Evolutionary conservation across 2,329 filamentous ascomycete genomes (phyloP).

Genomic region (Beauveria sp.): DNA sequence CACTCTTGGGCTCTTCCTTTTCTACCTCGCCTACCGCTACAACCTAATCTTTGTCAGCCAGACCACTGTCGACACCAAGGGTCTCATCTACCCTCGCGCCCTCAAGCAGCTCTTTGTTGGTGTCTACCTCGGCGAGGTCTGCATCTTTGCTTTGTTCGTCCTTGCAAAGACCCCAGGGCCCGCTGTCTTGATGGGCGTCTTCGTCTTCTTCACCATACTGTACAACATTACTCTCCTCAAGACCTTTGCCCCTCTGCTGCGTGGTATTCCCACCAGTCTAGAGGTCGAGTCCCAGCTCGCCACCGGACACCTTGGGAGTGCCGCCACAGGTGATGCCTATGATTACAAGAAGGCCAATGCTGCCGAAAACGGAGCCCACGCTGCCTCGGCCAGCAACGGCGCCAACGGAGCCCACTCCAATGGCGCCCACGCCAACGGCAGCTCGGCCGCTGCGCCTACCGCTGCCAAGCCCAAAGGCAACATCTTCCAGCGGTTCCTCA

Average conservation of each 20-base stretch:
- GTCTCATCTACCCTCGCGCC: constrained; percentile 78
- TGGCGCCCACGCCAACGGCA: constrained; percentile 21
- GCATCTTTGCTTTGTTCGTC: constrained; percentile 73
- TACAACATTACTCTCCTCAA: constrained; percentile 67
- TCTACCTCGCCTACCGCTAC: constrained; percentile 82
- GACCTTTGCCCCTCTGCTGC: constrained; percentile 63
- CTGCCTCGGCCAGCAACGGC: constrained; percentile 11
- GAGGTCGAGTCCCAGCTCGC: constrained; percentile 30
- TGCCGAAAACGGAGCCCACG: constrained; percentile 10
- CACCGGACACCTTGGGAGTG: constrained; percentile 8
- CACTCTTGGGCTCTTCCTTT: constrained; percentile 64
- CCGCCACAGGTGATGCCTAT: constrained; percentile 19
- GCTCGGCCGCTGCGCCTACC: constrained; percentile 17
- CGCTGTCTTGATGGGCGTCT: constrained; percentile 65
- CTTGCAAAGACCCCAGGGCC: constrained; percentile 62
- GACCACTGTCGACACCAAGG: constrained; percentile 75
- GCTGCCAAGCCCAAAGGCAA: constrained; percentile 39
- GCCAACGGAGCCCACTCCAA: constrained; percentile 18
- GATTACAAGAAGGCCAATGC: constrained; percentile 14
- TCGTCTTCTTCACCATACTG: constrained; percentile 67
- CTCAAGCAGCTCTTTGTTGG: constrained; percentile 80
- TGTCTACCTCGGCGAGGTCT: constrained; percentile 71
- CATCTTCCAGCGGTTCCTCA: constrained; percentile 54
- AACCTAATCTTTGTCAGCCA: constrained; percentile 78
- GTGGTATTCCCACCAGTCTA: constrained; percentile 60